These are phyloP conservation scores for Pseudocercospora ulei DNA, from an alignment of 2,329 filamentous ascomycete species.

Conservation along the genomic window DNA sequence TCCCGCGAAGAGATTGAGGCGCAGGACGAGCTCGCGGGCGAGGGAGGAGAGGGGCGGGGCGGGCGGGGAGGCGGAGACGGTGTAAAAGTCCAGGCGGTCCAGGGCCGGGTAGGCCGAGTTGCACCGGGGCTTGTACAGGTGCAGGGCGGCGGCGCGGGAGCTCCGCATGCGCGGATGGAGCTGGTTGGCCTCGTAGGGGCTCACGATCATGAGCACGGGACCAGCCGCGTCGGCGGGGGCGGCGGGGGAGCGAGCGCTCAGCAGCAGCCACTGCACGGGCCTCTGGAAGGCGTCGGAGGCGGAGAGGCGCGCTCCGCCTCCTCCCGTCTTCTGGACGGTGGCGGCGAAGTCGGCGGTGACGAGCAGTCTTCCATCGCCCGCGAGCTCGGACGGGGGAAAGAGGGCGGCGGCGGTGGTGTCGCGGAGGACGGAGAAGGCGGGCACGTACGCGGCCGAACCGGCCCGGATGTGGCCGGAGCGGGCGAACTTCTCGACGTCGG, in stretches of 20 bases:
- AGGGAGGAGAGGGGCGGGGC: not conserved
- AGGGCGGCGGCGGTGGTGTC: slow-evolving; percentile 8
- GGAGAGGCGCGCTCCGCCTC: not conserved
- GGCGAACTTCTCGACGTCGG: slow-evolving; percentile 39
- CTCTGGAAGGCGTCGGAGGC: slow-evolving; percentile 44
- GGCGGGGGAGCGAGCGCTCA: no score
- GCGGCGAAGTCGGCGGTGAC: slow-evolving; percentile 15
- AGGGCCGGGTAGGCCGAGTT: slow-evolving; percentile 35
- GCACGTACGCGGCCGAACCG: slow-evolving; percentile 26
- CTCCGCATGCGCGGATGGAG: slow-evolving; percentile 39
- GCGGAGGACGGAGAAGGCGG: slow-evolving; percentile 13
- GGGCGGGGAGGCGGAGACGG: slow-evolving; percentile 28
- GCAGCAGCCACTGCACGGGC: slow-evolving; percentile 49
- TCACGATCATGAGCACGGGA: slow-evolving; percentile 47
- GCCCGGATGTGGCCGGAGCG: slow-evolving; percentile 31
- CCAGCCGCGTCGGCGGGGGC: slow-evolving; percentile 7
- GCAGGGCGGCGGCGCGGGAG: slow-evolving; percentile 34
- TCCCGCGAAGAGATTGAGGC: slow-evolving; percentile 58
- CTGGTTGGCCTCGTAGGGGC: slow-evolving; percentile 51
- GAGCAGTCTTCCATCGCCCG: slow-evolving; percentile 15
- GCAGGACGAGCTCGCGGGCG: slow-evolving; percentile 33
- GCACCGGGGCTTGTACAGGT: slow-evolving; percentile 46
- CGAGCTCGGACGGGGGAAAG: slow-evolving; percentile 7
- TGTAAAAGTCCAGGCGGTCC: slow-evolving; percentile 43
- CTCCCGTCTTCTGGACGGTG: slow-evolving; percentile 9